Evolutionary conservation across 106 monocot genomes (phyloP).

Genomic region (Posidonia australis): DNA sequence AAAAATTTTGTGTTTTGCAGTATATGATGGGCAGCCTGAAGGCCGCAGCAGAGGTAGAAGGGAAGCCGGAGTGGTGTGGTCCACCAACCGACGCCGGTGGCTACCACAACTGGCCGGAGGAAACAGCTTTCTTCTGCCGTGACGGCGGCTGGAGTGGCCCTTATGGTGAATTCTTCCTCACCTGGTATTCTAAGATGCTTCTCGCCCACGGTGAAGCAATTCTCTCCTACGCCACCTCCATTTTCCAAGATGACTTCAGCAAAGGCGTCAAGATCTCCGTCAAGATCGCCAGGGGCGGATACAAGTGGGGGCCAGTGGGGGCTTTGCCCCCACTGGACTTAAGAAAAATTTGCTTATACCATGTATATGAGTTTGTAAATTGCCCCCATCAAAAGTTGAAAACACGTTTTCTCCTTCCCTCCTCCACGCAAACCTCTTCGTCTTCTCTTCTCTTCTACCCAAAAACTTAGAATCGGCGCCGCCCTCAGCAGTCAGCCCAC

Average conservation of each 20-base stretch:
- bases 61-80: conserved; percentile 69
- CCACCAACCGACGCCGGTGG: conserved; percentile 63
- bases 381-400: no score
- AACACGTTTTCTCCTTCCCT: no score
- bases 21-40: conserved; percentile 60
- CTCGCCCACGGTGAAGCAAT: conserved; percentile 63
- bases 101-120: conserved; percentile 91
- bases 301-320: no score
- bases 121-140: conserved; percentile 59
- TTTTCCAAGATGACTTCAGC: conserved; percentile 22
- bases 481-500: no score
- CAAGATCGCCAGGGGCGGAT: no score
- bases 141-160: conserved; percentile 60
- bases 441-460: no score
- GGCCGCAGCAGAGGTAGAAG: conserved; percentile 55
- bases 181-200: conserved; percentile 77
- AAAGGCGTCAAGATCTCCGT: conserved; percentile 54
- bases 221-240: conserved; percentile 36
- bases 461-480: no score
- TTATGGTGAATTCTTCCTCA: conserved; percentile 89
- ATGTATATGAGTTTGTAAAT: no score
- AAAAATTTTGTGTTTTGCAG: conserved; percentile 12
- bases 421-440: no score
- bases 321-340: no score
- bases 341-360: no score